A percentile compares a stretch with the other conserved stretches of the same genome.
Evolutionary conservation across 2,329 filamentous ascomycete species (phyloP).

Genomic region (Talaromyces sp.): DNA sequence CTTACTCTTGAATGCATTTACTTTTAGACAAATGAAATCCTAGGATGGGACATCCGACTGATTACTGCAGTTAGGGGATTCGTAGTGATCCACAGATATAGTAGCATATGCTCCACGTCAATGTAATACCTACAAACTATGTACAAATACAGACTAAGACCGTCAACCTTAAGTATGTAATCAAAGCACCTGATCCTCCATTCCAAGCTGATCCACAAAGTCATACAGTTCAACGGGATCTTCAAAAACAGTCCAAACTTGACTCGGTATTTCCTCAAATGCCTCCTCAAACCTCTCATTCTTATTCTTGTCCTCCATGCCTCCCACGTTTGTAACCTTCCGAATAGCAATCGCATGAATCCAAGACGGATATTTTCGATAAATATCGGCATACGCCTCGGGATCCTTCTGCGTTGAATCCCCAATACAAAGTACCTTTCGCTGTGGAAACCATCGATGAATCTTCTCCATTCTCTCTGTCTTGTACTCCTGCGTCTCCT

Average conservation of each 20-base stretch:
- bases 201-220: slow-evolving; percentile 33
- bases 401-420: slow-evolving; percentile 92
- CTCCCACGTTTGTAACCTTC: slow-evolving; percentile 75
- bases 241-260: slow-evolving; percentile 81
- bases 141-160: no score
- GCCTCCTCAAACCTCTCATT: slow-evolving; percentile 77
- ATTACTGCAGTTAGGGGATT: no score
- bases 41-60: no score
- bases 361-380: slow-evolving; percentile 70
- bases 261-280: slow-evolving; percentile 71
- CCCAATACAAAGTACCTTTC: slow-evolving; percentile 81
- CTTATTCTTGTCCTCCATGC: slow-evolving; percentile 74
- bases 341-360: slow-evolving; percentile 82
- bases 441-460: slow-evolving; percentile 73
- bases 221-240: slow-evolving; percentile 66
- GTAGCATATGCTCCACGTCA: no score
- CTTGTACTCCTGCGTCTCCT: slow-evolving; percentile 85
- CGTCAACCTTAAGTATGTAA: not conserved
- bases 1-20: not conserved
- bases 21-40: not conserved
- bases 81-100: slow-evolving; percentile 6
- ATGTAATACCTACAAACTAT: no score
- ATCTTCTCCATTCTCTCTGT: slow-evolving; percentile 77
- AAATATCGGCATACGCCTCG: slow-evolving; percentile 83
- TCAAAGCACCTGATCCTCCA: slow-evolving; percentile 19